Evolutionary conservation across 1,139 yeast species (phyloP), one percentile per base, ranked within the genome.

Genomic region (Suhomyces ambrosiae): DNA sequence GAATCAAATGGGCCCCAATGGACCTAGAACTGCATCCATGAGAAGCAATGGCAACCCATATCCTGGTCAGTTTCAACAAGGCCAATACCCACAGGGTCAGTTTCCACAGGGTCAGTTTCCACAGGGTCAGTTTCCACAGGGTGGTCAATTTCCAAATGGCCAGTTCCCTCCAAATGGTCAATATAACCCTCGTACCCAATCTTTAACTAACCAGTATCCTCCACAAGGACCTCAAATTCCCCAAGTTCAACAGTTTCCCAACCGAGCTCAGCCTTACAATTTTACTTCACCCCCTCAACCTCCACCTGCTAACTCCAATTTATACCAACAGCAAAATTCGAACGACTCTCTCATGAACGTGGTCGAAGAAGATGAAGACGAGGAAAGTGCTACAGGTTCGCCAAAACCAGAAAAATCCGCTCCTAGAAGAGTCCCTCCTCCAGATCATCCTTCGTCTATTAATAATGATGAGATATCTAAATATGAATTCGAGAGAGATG

Each of bases 311-410:
- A 9, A 36, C 15, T 22, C 13, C 24, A 28, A 24, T 13, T 30
- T 12, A 12, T 24, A 11, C 15, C 14, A n/a, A 5, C 14, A 12
- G 9, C 27, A 24, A 24, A 12, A 24, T 24, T 24, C 27, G 5
- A 24, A 54, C 33, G 76, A 71, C 37, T 68, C 73, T 1, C 47
- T 70, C 7, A 62, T 60, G 62, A 65, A 69, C 43, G 73, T 71
- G 0, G 58, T 58, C 2, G 76, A 69, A 46, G 76, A 69, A 49
- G 70, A 64, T 7, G 76, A 69, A 33, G n/a, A n/a, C n/a, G 69
- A 63, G 29, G 59, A 52, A 12, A 35, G 34, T 16, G 17, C 18
- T 11, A 10, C 37, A 3, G 23, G 12, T 11, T 15, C 37, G 7
- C 38, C 36, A 5, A 30, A 24, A 18, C 31, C 13, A 5, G 36